These are phyloP conservation scores for Pistacia integerrima DNA, from an alignment of 345 rosid genomes.

Conservation along the genomic window DNA sequence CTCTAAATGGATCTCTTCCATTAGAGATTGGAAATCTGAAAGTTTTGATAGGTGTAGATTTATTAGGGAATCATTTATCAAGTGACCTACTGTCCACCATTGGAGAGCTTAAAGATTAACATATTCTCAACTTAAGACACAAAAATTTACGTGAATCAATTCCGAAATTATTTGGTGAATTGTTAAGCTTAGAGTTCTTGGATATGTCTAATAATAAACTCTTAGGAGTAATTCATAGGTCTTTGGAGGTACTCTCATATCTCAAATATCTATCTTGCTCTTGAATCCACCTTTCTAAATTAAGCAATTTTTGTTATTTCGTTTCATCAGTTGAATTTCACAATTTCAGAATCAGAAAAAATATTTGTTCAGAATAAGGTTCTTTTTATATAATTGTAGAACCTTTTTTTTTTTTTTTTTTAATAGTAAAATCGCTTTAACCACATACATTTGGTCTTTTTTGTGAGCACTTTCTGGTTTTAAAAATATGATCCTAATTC, in stretches of 20 bases:
- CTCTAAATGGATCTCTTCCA: slow-evolving; percentile 12
- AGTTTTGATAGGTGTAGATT: not conserved
- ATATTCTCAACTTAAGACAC: slow-evolving; percentile 2
- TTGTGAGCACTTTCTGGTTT: too few species aligned
- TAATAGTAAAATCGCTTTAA: too few species aligned
- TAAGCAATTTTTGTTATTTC: too few species aligned
- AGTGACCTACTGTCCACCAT: slow-evolving; percentile 4
- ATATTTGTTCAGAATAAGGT: too few species aligned
- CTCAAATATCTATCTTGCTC: not conserved
- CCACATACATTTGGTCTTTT: too few species aligned
- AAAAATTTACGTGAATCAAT: slow-evolving; percentile 21
- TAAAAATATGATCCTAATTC: too few species aligned
- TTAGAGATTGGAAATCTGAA: slow-evolving; percentile 18
- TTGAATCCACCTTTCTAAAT: too few species aligned
- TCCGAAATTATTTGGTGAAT: slow-evolving; percentile 21
- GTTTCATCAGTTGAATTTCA: too few species aligned
- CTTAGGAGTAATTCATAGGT: slow-evolving; percentile 25
- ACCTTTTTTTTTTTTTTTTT: too few species aligned
- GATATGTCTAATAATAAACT: slow-evolving; percentile 26
- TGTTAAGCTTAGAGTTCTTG: slow-evolving; percentile 23
- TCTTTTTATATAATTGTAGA: too few species aligned
- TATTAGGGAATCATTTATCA: slow-evolving; percentile 19
- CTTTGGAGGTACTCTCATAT: slow-evolving; percentile 19
- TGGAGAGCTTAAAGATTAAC: slow-evolving; percentile 4
- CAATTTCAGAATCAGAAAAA: too few species aligned